A percentile compares a stretch with the other conserved stretches of the same genome.
Evolutionary conservation across 345 rosid species (phyloP).

Genomic region (Salix dunnii): DNA sequence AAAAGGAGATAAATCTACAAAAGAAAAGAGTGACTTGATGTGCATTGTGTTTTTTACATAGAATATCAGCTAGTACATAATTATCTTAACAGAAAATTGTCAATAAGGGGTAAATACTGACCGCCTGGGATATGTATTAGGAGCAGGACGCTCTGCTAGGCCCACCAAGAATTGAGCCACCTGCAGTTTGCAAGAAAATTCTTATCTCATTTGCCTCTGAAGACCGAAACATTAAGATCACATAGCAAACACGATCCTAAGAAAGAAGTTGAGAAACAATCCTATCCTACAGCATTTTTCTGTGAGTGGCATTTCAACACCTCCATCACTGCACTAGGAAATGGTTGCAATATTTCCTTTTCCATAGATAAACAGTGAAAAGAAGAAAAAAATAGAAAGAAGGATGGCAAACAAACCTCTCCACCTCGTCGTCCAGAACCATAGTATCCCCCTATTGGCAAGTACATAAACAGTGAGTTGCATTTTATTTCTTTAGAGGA

Average conservation of each 20-base stretch:
- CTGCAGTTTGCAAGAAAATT: constrained; percentile 26
- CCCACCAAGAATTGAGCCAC: constrained; percentile 93
- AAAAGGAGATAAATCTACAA: constrained; percentile 84
- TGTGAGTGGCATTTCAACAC: background rate
- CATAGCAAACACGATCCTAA: background rate
- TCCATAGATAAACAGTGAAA: background rate
- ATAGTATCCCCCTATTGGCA: constrained; percentile 78
- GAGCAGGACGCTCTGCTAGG: constrained; percentile 69
- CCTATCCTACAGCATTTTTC: background rate
- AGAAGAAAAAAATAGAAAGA: constrained; percentile 2
- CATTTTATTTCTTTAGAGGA: constrained; percentile 8
- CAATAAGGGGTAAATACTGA: constrained; percentile 12
- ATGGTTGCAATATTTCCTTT: background rate
- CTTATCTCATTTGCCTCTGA: background rate
- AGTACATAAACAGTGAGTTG: background rate
- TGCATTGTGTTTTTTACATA: background rate
- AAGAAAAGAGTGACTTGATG: constrained; percentile 11
- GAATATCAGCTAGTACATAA: background rate
- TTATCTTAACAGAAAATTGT: background rate
- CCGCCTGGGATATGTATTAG: constrained; percentile 74
- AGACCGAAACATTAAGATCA: background rate
- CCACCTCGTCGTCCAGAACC: constrained; percentile 98
- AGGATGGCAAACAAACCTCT: constrained; percentile 43
- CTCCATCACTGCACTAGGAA: background rate
- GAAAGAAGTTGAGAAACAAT: background rate